Evolutionary conservation across 805 yeast genomes (phyloP), one percentile per base, ranked within the genome.

Genomic region (Kuraishia floccosa): DNA sequence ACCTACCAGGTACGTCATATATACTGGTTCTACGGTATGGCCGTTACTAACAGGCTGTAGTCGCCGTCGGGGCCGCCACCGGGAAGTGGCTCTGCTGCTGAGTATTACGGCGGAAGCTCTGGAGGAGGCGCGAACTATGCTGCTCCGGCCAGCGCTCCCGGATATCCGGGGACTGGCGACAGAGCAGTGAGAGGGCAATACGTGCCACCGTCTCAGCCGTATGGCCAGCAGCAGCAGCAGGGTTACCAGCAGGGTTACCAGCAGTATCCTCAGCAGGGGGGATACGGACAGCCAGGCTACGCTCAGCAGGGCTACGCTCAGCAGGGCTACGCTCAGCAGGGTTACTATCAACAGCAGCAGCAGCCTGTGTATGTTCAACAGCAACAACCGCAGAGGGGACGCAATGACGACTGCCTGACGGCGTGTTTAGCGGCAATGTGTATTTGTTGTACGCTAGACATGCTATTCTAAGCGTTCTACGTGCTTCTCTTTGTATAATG

Each of bases 331-430:
- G n/a, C n/a, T n/a, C 56, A 42, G 32, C 58, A 48, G 23, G 52
- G 49, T 10, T 50, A 49, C 25, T 58, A 57, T 35, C 63, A 58
- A 30, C 68, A 60, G 37, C 62, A 50, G 36, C 72, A 55, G 32
- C 73, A 67, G 40, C 73, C 74, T 0, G 57, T 67, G 8, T 68
- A 68, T 31, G 72, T 67, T 15, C 76, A 68, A 40, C 75, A 68
- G 40, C 74, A 65, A 40, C 65, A 50, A 30, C 65, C 62, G 6
- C 60, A 50, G 21, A 40, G 41, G 20, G 44, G 45, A 15, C 57
- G 55, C 29, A 56, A 55, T 32, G 47, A 49, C 8, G 66, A 54
- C 36, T 70, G 76, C 50, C 51, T 67, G 41, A 51, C 65, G 42
- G 76, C 67, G 9, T 69, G 76, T 54, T 45, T 70, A 27, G 74